A percentile compares a stretch with the other conserved stretches of the same genome.
Evolutionary conservation across 441 rosid species (phyloP).

Genomic region (Corymbia calophylla): DNA sequence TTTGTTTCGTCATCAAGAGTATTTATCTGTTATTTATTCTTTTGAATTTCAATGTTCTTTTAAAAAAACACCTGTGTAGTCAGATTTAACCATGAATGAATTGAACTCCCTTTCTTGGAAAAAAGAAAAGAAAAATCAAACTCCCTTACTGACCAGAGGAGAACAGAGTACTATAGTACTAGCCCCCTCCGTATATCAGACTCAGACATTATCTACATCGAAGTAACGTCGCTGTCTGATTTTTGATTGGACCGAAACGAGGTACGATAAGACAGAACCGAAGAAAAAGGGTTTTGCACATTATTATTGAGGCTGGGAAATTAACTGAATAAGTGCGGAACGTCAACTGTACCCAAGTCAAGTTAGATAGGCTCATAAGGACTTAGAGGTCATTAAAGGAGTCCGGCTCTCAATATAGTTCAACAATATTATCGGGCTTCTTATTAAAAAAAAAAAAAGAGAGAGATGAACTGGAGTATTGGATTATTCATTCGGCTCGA

Average conservation of each 20-base stretch:
- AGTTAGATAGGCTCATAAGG: neutral
- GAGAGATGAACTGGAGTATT: neutral
- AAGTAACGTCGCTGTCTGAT: neutral
- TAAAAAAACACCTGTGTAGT: too few relatives aligned
- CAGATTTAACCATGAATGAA: neutral
- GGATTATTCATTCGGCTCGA: neutral
- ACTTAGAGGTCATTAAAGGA: neutral
- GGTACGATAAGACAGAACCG: neutral
- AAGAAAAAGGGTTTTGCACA: neutral
- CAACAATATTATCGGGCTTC: neutral
- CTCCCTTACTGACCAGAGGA: neutral
- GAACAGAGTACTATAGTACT: too few relatives aligned
- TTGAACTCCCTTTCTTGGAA: neutral
- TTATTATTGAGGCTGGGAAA: neutral
- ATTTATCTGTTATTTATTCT: too few relatives aligned
- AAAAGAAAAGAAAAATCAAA: too few relatives aligned
- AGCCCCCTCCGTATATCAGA: too few relatives aligned
- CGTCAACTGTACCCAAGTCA: neutral
- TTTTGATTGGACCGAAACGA: neutral
- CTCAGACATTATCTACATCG: neutral
- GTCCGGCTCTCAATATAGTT: neutral
- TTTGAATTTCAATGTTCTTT: too few relatives aligned
- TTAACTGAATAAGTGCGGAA: neutral
- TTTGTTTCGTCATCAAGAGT: too few relatives aligned
- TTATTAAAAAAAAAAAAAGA: fast-evolving